Conservation (phyloP, 2,329 filamentous ascomycete species). For the Blastomyces parvus region DNA sequence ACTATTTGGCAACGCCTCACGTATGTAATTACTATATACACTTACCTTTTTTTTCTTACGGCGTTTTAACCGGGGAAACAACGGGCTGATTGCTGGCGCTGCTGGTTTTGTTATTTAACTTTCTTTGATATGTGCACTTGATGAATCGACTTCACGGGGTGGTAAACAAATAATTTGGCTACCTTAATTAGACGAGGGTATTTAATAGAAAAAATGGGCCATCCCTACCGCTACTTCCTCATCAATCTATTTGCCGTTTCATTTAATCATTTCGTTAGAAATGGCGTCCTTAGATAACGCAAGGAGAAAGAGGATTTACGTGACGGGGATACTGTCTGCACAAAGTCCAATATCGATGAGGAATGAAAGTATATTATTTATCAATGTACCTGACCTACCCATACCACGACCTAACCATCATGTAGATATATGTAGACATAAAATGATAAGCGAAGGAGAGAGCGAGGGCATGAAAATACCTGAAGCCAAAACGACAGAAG, state of each 20-base stretch:
- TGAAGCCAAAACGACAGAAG: not conserved
- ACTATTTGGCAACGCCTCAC: not conserved
- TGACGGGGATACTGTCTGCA: not conserved
- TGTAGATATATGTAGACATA: not conserved
- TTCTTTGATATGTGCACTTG: not conserved
- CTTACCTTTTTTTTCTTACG: not conserved
- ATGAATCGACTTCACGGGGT: not conserved
- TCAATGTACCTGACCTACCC: conserved; percentile 5
- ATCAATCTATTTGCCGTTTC: not conserved
- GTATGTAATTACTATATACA: not conserved
- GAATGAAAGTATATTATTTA: conserved; percentile 5
- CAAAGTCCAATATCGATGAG: not conserved
- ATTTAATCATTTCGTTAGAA: not conserved
- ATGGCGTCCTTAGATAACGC: not conserved
- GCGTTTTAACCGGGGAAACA: not conserved
- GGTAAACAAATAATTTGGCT: not conserved
- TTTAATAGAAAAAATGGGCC: not conserved
- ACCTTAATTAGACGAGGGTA: not conserved
- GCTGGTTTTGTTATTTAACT: not conserved
- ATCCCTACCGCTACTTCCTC: not conserved
- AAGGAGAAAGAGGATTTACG: not conserved
- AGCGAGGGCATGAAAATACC: not conserved
- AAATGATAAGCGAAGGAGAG: not conserved
- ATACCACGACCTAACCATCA: conserved; percentile 1
- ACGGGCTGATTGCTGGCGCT: not conserved